Evolutionary conservation across 305 asterid genomes (phyloP).

Genomic region (Salvia sclarea): DNA sequence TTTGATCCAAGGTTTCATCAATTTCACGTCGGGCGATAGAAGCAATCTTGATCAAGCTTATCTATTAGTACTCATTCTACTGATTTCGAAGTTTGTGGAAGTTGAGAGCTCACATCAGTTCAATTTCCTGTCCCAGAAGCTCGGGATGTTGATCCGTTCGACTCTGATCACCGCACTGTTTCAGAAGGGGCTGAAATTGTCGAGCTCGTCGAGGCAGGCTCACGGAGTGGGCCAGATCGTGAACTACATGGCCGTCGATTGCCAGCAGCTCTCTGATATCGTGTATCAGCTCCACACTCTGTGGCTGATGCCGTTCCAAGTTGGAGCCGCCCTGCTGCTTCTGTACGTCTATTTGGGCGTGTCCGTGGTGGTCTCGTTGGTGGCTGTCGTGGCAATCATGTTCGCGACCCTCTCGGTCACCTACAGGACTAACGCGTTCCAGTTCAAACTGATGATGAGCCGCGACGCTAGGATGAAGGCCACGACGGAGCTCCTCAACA

Average conservation of each 20-base stretch:
- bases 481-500: slow-evolving; percentile 53
- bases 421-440: slow-evolving; percentile 40
- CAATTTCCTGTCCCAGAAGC: slow-evolving; percentile 53
- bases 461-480: slow-evolving; percentile 66
- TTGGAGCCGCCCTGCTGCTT: slow-evolving; percentile 49
- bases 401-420: slow-evolving; percentile 34
- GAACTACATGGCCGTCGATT: slow-evolving; percentile 77
- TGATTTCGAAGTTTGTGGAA: slow-evolving; percentile 50
- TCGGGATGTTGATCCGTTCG: slow-evolving; percentile 71
- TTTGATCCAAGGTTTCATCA: slow-evolving; percentile 55
- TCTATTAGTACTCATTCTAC: slow-evolving; percentile 43
- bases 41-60: slow-evolving; percentile 40
- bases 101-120: slow-evolving; percentile 62
- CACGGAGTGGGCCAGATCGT: slow-evolving; percentile 79
- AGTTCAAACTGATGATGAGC: slow-evolving; percentile 47
- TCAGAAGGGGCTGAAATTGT: slow-evolving; percentile 57
- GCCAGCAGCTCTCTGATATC: slow-evolving; percentile 59
- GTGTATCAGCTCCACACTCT: slow-evolving; percentile 53
- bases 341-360: slow-evolving; percentile 49
- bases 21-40: slow-evolving; percentile 49
- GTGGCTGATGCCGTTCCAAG: slow-evolving; percentile 71
- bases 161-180: slow-evolving; percentile 50
- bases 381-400: slow-evolving; percentile 37
- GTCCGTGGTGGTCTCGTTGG: slow-evolving; percentile 40
- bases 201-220: slow-evolving; percentile 59